Evolutionary conservation across 139 green algal genomes (phyloP).

Genomic region (Chlorella sorokiniana): DNA sequence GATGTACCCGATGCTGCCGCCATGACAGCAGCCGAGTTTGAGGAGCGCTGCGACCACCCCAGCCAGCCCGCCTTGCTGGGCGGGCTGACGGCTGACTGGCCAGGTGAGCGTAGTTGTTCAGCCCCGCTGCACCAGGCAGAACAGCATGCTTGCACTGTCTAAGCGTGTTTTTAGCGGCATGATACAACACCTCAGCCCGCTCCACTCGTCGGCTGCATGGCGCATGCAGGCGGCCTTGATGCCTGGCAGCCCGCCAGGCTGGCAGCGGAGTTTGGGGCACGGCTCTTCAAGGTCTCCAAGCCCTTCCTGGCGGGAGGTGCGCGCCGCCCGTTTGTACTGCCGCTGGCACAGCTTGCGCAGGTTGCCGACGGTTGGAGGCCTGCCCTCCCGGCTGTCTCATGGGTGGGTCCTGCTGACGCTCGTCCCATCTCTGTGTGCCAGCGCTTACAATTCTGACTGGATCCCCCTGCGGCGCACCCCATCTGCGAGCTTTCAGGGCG

Average conservation of each 20-base stretch:
- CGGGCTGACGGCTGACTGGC: slow-evolving; percentile 11
- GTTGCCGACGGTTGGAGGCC: no score
- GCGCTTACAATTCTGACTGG: no score
- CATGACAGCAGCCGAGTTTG: slow-evolving; percentile 70
- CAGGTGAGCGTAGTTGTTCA: background rate
- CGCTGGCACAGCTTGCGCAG: no score
- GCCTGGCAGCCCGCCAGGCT: slow-evolving; percentile 5
- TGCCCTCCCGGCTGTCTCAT: no score
- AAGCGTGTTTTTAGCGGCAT: background rate
- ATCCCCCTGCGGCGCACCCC: no score
- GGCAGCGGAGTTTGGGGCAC: background rate
- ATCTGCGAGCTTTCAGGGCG: background rate
- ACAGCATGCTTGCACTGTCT: background rate
- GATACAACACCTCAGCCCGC: no score
- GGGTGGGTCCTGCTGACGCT: no score
- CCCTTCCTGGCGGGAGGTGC: slow-evolving; percentile 11
- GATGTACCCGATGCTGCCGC: slow-evolving; percentile 24
- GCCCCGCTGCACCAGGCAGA: no score
- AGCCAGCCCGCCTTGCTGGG: slow-evolving; percentile 77
- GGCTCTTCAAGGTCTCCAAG: slow-evolving; percentile 23
- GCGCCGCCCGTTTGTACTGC: background rate
- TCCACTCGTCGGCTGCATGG: background rate
- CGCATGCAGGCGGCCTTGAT: slow-evolving; percentile 6
- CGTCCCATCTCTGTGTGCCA: no score
- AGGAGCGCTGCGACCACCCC: slow-evolving; percentile 66